Percentiles rank a stretch among this genome's conserved stretches.
phyloP scores from a whole-genome alignment of 73 alveolate genomes.

The Paramecium sonneborni region DNA sequence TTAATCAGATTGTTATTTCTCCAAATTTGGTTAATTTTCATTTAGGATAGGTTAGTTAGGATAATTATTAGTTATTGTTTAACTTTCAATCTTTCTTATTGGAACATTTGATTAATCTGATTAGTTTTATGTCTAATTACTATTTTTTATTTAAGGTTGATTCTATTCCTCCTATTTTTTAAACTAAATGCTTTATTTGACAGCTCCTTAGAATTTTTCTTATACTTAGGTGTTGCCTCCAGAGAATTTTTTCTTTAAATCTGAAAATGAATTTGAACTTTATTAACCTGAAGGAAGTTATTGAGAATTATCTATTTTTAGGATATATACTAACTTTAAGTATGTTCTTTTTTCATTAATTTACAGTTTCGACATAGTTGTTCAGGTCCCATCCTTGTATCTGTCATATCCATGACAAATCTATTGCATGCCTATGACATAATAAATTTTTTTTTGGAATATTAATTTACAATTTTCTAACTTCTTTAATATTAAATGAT shows the following conservation, averaged over 20 bases:
- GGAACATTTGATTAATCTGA: neutral
- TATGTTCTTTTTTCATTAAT: neutral
- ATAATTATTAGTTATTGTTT: neutral
- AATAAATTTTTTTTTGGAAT: too few relatives aligned
- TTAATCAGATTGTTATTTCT: neutral
- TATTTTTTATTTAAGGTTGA: too few relatives aligned
- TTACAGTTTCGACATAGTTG: neutral
- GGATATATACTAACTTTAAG: neutral
- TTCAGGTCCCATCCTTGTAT: slow-evolving; percentile 6
- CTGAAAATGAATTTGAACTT: neutral
- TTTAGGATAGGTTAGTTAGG: neutral
- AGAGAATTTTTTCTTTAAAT: neutral
- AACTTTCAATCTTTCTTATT: neutral
- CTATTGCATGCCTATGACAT: neutral
- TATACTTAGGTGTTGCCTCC: neutral
- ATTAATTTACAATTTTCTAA: too few relatives aligned
- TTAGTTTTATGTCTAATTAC: neutral
- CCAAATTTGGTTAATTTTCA: neutral
- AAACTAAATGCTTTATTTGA: neutral
- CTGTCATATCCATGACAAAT: slow-evolving; percentile 33
- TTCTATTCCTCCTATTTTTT: neutral
- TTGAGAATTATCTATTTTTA: neutral
- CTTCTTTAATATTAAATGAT: too few relatives aligned
- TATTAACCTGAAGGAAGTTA: neutral
- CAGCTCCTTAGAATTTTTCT: neutral